Percentiles rank a stretch among this genome's conserved stretches.
phyloP scores from a whole-genome alignment of 345 rosid species.

The Boechera stricta region DNA sequence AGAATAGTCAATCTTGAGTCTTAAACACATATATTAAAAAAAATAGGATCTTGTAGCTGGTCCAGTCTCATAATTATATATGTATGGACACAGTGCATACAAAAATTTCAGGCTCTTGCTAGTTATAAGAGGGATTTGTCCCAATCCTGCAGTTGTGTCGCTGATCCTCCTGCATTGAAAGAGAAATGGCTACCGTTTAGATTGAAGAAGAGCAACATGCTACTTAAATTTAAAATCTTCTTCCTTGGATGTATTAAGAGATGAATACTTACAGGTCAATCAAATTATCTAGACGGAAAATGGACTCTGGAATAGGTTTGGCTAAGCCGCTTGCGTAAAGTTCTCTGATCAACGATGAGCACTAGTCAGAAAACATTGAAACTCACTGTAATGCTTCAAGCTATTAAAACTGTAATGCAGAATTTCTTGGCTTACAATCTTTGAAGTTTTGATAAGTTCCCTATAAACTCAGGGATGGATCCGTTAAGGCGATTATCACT shows the following conservation, averaged over 20 bases:
- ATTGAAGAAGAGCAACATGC: conserved; percentile 1
- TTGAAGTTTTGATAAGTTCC: conserved; percentile 59
- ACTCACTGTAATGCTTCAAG: background rate
- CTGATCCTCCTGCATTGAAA: conserved; percentile 59
- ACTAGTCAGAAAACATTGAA: conserved; percentile 10
- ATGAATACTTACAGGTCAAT: conserved; percentile 48
- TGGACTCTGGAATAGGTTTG: conserved; percentile 57
- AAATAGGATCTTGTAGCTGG: background rate
- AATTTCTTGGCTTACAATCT: conserved; percentile 65
- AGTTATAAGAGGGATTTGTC: conserved; percentile 49
- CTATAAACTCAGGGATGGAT: conserved; percentile 64
- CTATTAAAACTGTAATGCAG: background rate
- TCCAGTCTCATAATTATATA: conserved; percentile 1
- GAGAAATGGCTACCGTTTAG: conserved; percentile 2
- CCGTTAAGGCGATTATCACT: conserved; percentile 79
- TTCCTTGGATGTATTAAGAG: background rate
- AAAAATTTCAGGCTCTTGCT: conserved; percentile 44
- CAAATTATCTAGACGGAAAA: conserved; percentile 49
- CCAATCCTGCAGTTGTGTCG: conserved; percentile 45
- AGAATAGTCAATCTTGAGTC: conserved; percentile 23
- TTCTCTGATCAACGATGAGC: conserved; percentile 47
- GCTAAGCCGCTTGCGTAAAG: conserved; percentile 58
- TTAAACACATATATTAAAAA: background rate
- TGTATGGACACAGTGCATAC: conserved; percentile 30
- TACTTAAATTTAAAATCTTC: background rate